phyloP scores from a whole-genome alignment of 176 grass and related monocot species.

The Phoenix dactylifera region DNA sequence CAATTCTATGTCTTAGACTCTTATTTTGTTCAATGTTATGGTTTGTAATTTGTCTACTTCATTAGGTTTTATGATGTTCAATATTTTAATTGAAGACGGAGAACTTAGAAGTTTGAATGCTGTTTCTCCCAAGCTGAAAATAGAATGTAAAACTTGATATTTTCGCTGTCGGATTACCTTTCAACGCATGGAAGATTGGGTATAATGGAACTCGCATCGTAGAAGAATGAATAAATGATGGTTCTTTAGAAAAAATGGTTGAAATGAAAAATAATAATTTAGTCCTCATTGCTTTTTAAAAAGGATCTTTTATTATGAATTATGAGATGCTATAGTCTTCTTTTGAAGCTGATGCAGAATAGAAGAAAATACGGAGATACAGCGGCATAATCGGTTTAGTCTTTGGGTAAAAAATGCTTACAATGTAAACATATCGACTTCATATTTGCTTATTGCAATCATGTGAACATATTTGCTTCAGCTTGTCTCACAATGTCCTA shows the following conservation, averaged over 20 bases:
- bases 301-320: slow-evolving; percentile 6
- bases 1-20: too few species aligned
- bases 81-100: slow-evolving; percentile 18
- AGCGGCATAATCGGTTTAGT: slow-evolving; percentile 2
- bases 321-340: slow-evolving; percentile 5
- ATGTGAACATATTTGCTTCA: too few species aligned
- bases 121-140: neutral
- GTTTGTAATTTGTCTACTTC: too few species aligned
- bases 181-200: slow-evolving; percentile 20
- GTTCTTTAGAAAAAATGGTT: neutral
- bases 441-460: too few species aligned
- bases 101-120: slow-evolving; percentile 10
- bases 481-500: too few species aligned
- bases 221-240: slow-evolving; percentile 11
- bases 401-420: slow-evolving; percentile 1
- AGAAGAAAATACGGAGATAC: slow-evolving; percentile 11
- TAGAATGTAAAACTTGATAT: slow-evolving; percentile 21
- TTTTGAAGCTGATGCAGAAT: slow-evolving; percentile 4
- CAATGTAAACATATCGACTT: too few species aligned
- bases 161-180: slow-evolving; percentile 10
- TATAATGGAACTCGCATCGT: slow-evolving; percentile 10
- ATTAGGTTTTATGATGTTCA: too few species aligned
- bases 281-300: slow-evolving; percentile 11
- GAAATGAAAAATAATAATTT: slow-evolving; percentile 7
- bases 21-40: too few species aligned